Conservation (phyloP, 2,329 filamentous ascomycete genomes). For the Amesomyces nigricolor region DNA sequence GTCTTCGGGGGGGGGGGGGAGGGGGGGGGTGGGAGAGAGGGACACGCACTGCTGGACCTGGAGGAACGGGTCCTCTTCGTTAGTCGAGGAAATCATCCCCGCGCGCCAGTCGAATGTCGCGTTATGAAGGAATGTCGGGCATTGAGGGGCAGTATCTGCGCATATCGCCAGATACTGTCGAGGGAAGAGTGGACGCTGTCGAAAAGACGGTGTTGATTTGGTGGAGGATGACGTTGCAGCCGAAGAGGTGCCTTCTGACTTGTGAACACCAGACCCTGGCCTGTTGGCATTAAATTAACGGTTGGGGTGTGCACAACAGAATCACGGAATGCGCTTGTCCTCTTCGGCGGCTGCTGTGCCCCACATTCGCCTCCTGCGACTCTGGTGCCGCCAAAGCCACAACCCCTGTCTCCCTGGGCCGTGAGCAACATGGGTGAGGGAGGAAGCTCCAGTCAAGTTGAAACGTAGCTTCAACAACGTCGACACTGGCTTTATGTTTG, state of each 20-base stretch:
- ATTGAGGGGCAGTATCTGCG: conserved; percentile 9
- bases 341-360: conserved; percentile 1
- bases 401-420: conserved; percentile 7
- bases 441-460: conserved; percentile 12
- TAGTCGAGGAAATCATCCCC: conserved; percentile 61
- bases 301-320: conserved; percentile 4
- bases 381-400: not conserved
- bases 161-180: conserved; percentile 15
- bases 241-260: conserved; percentile 12
- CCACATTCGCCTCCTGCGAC: conserved; percentile 3
- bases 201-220: not conserved
- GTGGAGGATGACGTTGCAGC: conserved; percentile 21
- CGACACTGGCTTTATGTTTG: conserved; percentile 17
- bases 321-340: not conserved
- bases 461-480: conserved; percentile 29
- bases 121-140: conserved; percentile 12
- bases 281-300: not conserved
- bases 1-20: conserved; percentile 12
- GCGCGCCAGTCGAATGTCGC: conserved; percentile 24
- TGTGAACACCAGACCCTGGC: not conserved
- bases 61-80: conserved; percentile 65
- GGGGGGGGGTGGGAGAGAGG: conserved; percentile 7
- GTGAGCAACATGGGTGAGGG: not conserved
- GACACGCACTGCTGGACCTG: conserved; percentile 60
- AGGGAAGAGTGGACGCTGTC: not conserved